Percentiles rank a stretch among this genome's conserved stretches.
Evolutionary conservation across 345 rosid species (phyloP).

Genomic region (Eutrema heterophyllum): DNA sequence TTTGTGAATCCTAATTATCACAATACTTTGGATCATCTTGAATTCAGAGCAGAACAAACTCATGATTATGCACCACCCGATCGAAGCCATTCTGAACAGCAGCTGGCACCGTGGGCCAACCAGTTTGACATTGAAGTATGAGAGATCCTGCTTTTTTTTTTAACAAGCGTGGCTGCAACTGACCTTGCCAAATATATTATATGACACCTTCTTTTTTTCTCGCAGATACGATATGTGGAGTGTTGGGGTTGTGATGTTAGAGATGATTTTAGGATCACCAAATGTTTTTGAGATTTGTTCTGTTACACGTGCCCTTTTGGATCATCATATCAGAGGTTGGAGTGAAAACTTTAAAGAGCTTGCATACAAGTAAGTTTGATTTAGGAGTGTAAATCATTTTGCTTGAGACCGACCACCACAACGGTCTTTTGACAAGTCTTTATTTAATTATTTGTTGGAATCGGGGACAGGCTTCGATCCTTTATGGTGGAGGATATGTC

Average conservation of each 20-base stretch:
- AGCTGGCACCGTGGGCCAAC: slow-evolving; percentile 76
- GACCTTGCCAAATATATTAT: neutral
- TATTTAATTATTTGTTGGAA: neutral
- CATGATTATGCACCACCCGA: slow-evolving; percentile 76
- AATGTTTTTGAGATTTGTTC: slow-evolving; percentile 73
- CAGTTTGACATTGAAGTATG: slow-evolving; percentile 55
- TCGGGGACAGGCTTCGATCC: slow-evolving; percentile 64
- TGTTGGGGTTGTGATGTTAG: slow-evolving; percentile 88
- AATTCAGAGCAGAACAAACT: slow-evolving; percentile 83
- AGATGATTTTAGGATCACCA: slow-evolving; percentile 88
- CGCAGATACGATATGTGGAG: slow-evolving; percentile 96
- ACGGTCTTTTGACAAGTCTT: neutral
- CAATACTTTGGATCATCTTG: slow-evolving; percentile 13
- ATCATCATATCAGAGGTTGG: slow-evolving; percentile 87
- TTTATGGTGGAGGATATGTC: slow-evolving; percentile 47
- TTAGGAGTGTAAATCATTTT: neutral
- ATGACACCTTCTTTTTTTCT: slow-evolving; percentile 1
- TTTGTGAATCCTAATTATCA: slow-evolving; percentile 1
- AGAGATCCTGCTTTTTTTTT: slow-evolving; percentile 5
- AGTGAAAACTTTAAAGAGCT: slow-evolving; percentile 75
- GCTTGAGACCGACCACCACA: neutral
- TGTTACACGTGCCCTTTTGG: slow-evolving; percentile 68
- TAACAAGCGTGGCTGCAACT: neutral
- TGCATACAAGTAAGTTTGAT: slow-evolving; percentile 69
- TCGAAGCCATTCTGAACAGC: slow-evolving; percentile 77